Base-by-base conservation (phyloP, 164 flowering plant genomes). In the Stephania yunnanensis region DNA sequence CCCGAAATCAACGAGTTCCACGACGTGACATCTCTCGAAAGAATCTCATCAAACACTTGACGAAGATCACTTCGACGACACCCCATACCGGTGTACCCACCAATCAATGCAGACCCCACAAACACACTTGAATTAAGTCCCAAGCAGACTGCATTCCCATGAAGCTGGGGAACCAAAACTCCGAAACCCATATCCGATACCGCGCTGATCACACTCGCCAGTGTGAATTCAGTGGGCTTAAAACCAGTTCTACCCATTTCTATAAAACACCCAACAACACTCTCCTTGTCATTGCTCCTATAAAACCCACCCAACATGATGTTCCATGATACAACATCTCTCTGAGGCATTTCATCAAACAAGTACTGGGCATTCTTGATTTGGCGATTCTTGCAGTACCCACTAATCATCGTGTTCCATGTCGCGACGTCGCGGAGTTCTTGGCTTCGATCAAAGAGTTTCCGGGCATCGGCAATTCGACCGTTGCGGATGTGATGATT, bases 311-410 rank as follows among this genome's bases (percentile, higher is more conserved):
- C 77, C 9, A 89, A 66, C 79, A 86, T 75, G 61, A 87, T 74
- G 75, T 90, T 92, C 90, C 91, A 92, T 0, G 92, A 88, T 68
- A 87, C 85, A 4, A 80, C 80, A 52, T 88, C 90, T 85, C 80
- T 88, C 0, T 73, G 45, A 13, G 90, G 92, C 91, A 90, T 91
- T 83, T 82, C 45, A 74, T 88, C 87, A 79, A 92, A 92, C 86
- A 92, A 69, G 3, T 85, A 36, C 2, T 78, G 80, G 7, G 92
- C 97, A 42, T 67, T 4, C 5, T 53, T 30, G 11, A 85, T 71
- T 58, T 75, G 82, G 68, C 71, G 65, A 68, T 8, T 69, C 66
- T 46, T 78, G 0, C 80, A 8, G 70, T 78, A 85, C 1, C 83
- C 89, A 8, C 68, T 53, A 13, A 90, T 78, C 83, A 87, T 74